Conservation (phyloP, 345 rosid genomes). For the Salix arbutifolia region DNA sequence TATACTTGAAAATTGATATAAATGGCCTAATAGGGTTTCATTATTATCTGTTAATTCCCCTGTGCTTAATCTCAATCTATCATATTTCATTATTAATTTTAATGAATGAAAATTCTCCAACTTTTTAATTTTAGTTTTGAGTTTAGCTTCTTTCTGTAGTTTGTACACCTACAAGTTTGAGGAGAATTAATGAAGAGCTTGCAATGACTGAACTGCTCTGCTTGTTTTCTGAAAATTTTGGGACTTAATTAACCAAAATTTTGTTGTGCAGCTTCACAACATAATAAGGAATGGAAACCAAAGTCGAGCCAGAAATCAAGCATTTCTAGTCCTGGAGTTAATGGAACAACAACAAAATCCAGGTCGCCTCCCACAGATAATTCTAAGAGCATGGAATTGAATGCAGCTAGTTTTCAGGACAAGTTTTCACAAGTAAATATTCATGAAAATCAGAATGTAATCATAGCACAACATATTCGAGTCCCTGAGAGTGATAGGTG, state of each 20-base stretch:
- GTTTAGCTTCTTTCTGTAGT: neutral
- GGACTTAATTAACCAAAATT: neutral
- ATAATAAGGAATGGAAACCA: slow-evolving; percentile 84
- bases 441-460: slow-evolving; percentile 60
- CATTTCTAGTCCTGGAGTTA: slow-evolving; percentile 48
- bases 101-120: neutral
- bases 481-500: slow-evolving; percentile 74
- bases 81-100: neutral
- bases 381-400: slow-evolving; percentile 44
- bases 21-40: neutral
- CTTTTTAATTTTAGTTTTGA: neutral
- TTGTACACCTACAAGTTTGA: neutral
- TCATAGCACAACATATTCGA: slow-evolving; percentile 81
- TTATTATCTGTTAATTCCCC: neutral
- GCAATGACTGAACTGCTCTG: neutral
- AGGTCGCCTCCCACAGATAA: slow-evolving; percentile 38
- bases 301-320: slow-evolving; percentile 59
- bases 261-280: slow-evolving; percentile 50
- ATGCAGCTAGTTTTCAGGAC: slow-evolving; percentile 46
- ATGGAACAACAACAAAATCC: slow-evolving; percentile 60
- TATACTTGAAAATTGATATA: neutral
- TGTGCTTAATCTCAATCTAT: neutral
- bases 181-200: neutral
- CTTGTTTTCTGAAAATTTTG: neutral
- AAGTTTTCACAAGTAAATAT: slow-evolving; percentile 42